Evolutionary conservation across 768 basidiomycete genomes (phyloP), one percentile per base, ranked within the genome.

Genomic region (Phanerodontia chrysosporium): DNA sequence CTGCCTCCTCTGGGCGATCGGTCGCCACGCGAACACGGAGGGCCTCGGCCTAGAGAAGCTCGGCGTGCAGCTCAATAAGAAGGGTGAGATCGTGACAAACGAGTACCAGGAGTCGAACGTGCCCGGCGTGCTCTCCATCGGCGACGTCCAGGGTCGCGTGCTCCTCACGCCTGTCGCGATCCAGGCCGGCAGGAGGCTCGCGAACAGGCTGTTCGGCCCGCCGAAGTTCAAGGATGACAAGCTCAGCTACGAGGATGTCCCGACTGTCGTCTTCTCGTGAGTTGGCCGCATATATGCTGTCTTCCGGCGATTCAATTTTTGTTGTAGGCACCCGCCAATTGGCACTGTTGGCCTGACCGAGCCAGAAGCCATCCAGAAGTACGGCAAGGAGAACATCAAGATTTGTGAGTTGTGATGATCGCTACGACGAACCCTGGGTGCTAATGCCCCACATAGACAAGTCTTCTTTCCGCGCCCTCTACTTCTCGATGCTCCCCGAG

Each of bases 151-250:
- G 64, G 97, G 97, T 61, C 95, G 97, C 73, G 91, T 85, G 46
- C 78, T 96, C 32, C 79, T 99, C 59, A 99, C 97, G 5, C 97
- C 97, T 18, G 97, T 99, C 10, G 97, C 97, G 45, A 96, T 99
- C 58, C 96, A 96, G 49, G 97, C 97, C 16, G 97, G 94, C 24
- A 79, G 97, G 60, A 77, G 94, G 61, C 77, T 98, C 39, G 81
- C 89, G 55, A 98, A 98, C 75, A 79, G 97, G 60, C 75, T 98
- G 49, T 99, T 93, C 67, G 97, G 97, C 9, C 86, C 87, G 2
- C 83, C 85, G 60, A 79, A 91, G 73, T 95, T 80, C 81, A 94
- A 90, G 77, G 71, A 88, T 48, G 90, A 96, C 67, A 94, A 96
- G 73, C 79, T 98, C 58, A 80, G 78, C 65, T 99, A 98, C 71